phyloP scores from a whole-genome alignment of 2,329 filamentous ascomycete genomes.

The Pestalotiopsis sp. region DNA sequence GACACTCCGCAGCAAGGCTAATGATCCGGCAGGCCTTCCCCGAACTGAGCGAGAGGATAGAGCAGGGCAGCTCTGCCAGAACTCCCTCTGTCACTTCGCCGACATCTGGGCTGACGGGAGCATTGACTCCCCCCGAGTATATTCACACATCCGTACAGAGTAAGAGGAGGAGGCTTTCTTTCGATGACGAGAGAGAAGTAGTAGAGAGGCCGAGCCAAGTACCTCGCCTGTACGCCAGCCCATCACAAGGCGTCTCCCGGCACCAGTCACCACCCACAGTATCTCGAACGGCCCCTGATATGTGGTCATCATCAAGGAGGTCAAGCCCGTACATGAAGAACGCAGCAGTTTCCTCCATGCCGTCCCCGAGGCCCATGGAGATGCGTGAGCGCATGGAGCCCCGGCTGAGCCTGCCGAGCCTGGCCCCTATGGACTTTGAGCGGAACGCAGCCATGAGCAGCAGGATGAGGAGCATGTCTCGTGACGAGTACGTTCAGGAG shows the following conservation, averaged over 20 bases:
- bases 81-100: constrained; percentile 38
- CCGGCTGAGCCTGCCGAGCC: constrained; percentile 42
- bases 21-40: constrained; percentile 43
- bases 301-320: constrained; percentile 37
- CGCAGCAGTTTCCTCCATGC: constrained; percentile 32
- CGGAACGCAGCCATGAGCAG: constrained; percentile 33
- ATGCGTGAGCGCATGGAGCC: constrained; percentile 37
- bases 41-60: constrained; percentile 42
- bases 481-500: constrained; percentile 39
- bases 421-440: constrained; percentile 43
- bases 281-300: constrained; percentile 31
- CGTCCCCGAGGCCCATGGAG: constrained; percentile 34
- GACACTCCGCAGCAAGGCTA: constrained; percentile 18
- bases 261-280: constrained; percentile 39
- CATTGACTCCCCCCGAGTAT: constrained; percentile 48
- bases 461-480: constrained; percentile 33
- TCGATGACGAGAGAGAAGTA: constrained; percentile 41
- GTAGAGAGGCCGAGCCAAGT: constrained; percentile 44
- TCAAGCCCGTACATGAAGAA: constrained; percentile 38
- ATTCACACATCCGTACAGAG: constrained; percentile 49
- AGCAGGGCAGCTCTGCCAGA: constrained; percentile 34
- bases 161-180: constrained; percentile 50
- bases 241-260: constrained; percentile 27
- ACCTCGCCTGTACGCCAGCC: constrained; percentile 48
- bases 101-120: constrained; percentile 28